Base-by-base conservation (phyloP, 78 protist genomes). In the Tieghemostelium lacteum region DNA sequence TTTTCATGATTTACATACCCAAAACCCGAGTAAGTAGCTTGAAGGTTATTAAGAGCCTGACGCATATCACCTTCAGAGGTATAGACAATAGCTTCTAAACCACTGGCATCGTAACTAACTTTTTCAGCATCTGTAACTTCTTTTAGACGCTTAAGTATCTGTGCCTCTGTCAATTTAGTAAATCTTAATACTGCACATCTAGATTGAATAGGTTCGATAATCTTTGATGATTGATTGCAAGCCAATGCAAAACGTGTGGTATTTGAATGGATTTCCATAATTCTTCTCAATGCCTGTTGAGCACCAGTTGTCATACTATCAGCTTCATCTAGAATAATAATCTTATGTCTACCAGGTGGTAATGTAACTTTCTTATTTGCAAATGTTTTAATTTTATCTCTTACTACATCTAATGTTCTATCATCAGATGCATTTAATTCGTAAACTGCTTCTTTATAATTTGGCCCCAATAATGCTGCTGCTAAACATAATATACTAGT, bases 341-440 rank as follows among this genome's bases (percentile, higher is more conserved):
- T 72, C 88, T 99, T 99, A 88, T 86, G 93, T 57, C 93, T 61
- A 0, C 93, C 94, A 17, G 94, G 85, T 24, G 94, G 94, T 4
- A 91, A 54, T 40, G 85, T 92, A 14, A 85, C 95, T 50, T 83
- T 83, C 49, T 74, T 73, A 39, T 89, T 76, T 17, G 99, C 99
- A 57, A 99, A 99, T 33, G 45, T 37, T 73, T 98, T 98, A 54
- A 99, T 94, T 66, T 93, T 94, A 36, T 71, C 85, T 2, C 99
- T 83, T 20, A 99, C 97, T 2, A 97, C 98, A 3, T 88, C 80
- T 22, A 99, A 97, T 16, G 99, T 99, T 6, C 99, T 85, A 72
- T 98, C 99, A 54, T 98, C 99, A 1, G 99, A 97, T 14, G 99
- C 99, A 75, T 99, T 99, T 34, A 99, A 94, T 72, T 98, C 99